phyloP scores from a whole-genome alignment of 495 filamentous ascomycete species.

The Talaromyces ruber region DNA sequence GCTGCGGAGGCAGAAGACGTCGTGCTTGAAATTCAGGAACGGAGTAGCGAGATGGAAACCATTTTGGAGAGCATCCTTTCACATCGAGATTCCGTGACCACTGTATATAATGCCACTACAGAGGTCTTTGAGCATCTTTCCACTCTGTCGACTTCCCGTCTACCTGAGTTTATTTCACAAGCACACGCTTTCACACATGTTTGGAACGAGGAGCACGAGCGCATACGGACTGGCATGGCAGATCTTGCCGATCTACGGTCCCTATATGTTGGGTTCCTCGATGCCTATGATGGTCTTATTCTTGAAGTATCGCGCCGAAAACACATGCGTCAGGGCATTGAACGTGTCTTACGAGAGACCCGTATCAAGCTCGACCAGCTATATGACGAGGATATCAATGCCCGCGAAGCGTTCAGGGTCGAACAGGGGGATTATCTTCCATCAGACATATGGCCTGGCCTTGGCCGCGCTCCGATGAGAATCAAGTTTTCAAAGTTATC shows the following conservation, averaged over 20 bases:
- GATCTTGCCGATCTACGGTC: slow-evolving; percentile 65
- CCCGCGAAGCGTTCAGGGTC: slow-evolving; percentile 68
- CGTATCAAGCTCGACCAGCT: slow-evolving; percentile 67
- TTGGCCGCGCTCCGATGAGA: slow-evolving; percentile 49
- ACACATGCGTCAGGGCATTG: slow-evolving; percentile 60
- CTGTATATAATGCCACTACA: slow-evolving; percentile 43
- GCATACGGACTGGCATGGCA: slow-evolving; percentile 55
- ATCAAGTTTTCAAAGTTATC: slow-evolving; percentile 43
- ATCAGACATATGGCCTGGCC: slow-evolving; percentile 79
- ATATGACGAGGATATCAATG: slow-evolving; percentile 61
- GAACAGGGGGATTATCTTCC: slow-evolving; percentile 84
- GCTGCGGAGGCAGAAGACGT: slow-evolving; percentile 85
- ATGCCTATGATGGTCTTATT: slow-evolving; percentile 74
- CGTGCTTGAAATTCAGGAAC: slow-evolving; percentile 70
- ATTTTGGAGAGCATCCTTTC: slow-evolving; percentile 44
- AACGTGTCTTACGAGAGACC: slow-evolving; percentile 65
- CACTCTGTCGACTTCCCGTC: slow-evolving; percentile 49
- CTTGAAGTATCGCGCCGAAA: slow-evolving; percentile 72
- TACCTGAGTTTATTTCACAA: slow-evolving; percentile 60
- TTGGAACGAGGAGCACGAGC: slow-evolving; percentile 67
- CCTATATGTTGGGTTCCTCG: slow-evolving; percentile 77
- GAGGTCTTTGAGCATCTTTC: slow-evolving; percentile 59
- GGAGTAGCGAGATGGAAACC: slow-evolving; percentile 66
- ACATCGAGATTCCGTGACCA: slow-evolving; percentile 40
- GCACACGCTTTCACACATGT: slow-evolving; percentile 60